These are phyloP conservation scores for Gossypium turneri DNA, from an alignment of 345 rosid genomes.

Conservation along the genomic window DNA sequence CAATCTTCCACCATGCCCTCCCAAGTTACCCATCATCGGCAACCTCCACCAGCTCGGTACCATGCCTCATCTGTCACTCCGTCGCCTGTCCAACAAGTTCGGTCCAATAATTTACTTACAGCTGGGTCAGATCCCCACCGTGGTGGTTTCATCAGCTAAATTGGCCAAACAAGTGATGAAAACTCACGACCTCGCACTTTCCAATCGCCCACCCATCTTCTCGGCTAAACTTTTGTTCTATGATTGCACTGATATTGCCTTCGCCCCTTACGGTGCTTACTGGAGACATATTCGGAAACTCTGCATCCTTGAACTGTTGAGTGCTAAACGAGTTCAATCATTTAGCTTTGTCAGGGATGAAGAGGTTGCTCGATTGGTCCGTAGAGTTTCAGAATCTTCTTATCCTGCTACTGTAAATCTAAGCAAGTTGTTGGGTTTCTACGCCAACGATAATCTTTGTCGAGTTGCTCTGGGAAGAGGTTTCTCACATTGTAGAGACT, in stretches of 20 bases:
- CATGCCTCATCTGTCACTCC: slow-evolving; percentile 36
- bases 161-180: slow-evolving; percentile 38
- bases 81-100: slow-evolving; percentile 23
- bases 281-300: slow-evolving; percentile 42
- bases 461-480: slow-evolving; percentile 32
- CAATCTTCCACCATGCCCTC: slow-evolving; percentile 47
- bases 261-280: slow-evolving; percentile 38
- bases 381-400: slow-evolving; percentile 25
- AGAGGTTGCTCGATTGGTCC: slow-evolving; percentile 34
- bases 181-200: slow-evolving; percentile 40
- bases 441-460: slow-evolving; percentile 35
- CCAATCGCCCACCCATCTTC: slow-evolving; percentile 37
- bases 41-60: slow-evolving; percentile 44
- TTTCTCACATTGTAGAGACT: slow-evolving; percentile 29
- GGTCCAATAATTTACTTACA: slow-evolving; percentile 41
- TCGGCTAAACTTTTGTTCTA: slow-evolving; percentile 37
- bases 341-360: slow-evolving; percentile 35
- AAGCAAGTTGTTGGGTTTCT: slow-evolving; percentile 23
- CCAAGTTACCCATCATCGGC: slow-evolving; percentile 41
- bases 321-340: slow-evolving; percentile 34
- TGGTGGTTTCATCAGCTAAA: slow-evolving; percentile 41
- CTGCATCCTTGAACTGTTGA: slow-evolving; percentile 38
- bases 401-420: slow-evolving; percentile 27
- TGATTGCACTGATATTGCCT: slow-evolving; percentile 32
- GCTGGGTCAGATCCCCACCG: slow-evolving; percentile 43